Percentiles rank a stretch among this genome's conserved stretches.
Evolutionary conservation across 2,329 filamentous ascomycete genomes (phyloP).

Genomic region (Gaeumannomyces sp.): DNA sequence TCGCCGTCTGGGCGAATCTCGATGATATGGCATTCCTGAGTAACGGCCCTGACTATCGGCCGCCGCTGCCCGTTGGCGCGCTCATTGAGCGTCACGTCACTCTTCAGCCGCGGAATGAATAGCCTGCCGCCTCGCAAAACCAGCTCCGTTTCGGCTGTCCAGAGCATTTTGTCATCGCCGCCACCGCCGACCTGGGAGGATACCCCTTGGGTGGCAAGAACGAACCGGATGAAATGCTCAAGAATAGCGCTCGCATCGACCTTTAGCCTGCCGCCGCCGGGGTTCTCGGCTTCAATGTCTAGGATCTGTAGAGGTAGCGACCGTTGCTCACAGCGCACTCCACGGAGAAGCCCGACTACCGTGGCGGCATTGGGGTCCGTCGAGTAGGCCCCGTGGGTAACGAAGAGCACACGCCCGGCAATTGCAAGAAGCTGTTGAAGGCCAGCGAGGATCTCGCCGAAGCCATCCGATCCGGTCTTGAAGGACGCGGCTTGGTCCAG

Average conservation of each 20-base stretch:
- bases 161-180: not conserved
- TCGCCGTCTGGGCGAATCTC: too few species aligned
- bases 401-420: not conserved
- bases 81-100: not conserved
- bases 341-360: constrained; percentile 1
- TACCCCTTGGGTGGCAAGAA: not conserved
- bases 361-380: not conserved
- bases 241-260: not conserved
- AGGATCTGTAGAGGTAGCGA: not conserved
- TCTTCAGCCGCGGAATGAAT: not conserved
- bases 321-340: not conserved
- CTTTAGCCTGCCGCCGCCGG: too few species aligned
- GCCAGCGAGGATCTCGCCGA: not conserved
- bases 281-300: not conserved
- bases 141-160: not conserved
- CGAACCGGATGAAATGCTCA: constrained; percentile 3
- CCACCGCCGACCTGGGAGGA: too few species aligned
- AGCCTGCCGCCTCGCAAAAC: not conserved
- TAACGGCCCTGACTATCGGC: too few species aligned
- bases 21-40: too few species aligned
- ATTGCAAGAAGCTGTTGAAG: not conserved
- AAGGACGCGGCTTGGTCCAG: not conserved
- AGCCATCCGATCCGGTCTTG: not conserved
- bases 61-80: not conserved
- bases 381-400: not conserved